A percentile compares a stretch with the other conserved stretches of the same genome.
These are phyloP conservation scores for Tetrahymena thermophila DNA, from an alignment of 73 alveolate species.

Conservation along the genomic window DNA sequence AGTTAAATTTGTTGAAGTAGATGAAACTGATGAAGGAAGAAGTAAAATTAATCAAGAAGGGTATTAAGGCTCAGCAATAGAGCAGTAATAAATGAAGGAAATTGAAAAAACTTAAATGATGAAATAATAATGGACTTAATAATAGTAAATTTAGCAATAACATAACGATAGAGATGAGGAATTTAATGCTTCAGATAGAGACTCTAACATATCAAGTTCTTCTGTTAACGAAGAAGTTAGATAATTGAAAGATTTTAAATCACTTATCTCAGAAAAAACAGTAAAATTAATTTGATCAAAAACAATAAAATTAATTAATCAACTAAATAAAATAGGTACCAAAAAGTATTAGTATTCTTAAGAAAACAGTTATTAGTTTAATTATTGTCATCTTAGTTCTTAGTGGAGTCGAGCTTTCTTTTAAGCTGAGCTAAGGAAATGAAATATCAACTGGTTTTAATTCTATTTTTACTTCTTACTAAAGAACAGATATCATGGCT, in stretches of 20 bases:
- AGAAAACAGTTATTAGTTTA: conserved; percentile 31
- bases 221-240: conserved; percentile 28
- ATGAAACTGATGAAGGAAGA: background rate
- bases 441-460: conserved; percentile 30
- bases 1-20: background rate
- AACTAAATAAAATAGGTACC: conserved; percentile 4
- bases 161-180: conserved; percentile 15
- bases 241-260: conserved; percentile 18
- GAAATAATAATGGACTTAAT: background rate
- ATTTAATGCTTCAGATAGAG: conserved; percentile 17
- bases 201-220: conserved; percentile 16
- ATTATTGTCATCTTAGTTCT: conserved; percentile 10
- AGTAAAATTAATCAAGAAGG: background rate
- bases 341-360: conserved; percentile 22
- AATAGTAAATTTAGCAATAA: background rate
- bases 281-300: background rate
- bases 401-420: conserved; percentile 21
- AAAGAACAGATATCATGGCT: conserved; percentile 39
- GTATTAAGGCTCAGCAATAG: background rate
- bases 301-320: background rate
- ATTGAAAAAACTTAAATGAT: conserved; percentile 4
- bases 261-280: conserved; percentile 24
- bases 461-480: conserved; percentile 6
- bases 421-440: conserved; percentile 10
- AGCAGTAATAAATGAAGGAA: background rate